Evolutionary conservation across 2,329 filamentous ascomycete species (phyloP).

Genomic region (Aurifilum marmelostoma): DNA sequence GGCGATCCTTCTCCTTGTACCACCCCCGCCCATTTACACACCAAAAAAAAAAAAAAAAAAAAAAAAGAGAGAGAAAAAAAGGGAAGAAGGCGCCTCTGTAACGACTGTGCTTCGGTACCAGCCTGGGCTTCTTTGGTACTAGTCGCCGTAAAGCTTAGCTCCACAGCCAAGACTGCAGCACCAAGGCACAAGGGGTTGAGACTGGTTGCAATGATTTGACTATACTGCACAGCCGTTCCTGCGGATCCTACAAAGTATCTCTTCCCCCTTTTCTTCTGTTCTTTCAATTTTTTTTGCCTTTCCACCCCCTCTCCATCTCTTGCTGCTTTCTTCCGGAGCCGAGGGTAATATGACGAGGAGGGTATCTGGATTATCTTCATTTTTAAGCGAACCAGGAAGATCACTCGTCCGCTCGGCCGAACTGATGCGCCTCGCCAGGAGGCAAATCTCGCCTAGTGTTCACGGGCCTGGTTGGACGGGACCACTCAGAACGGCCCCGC

Average conservation of each 20-base stretch:
- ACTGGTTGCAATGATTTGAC: not conserved
- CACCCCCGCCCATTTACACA: too few species aligned
- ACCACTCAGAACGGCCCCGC: not conserved
- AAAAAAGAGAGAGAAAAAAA: not conserved
- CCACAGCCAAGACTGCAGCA: constrained; percentile 13
- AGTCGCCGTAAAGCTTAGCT: constrained; percentile 26
- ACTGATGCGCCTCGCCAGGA: not conserved
- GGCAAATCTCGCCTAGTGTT: not conserved
- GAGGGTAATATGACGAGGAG: not conserved
- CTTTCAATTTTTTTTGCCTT: not conserved
- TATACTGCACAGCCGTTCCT: not conserved
- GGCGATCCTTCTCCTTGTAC: not conserved
- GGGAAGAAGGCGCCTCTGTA: too few species aligned
- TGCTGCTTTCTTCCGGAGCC: not conserved
- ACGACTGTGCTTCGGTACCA: not conserved
- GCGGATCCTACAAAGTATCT: constrained; percentile 3
- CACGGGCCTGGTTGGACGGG: not conserved
- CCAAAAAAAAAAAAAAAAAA: too few species aligned
- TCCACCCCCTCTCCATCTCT: not conserved
- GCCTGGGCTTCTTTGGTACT: not conserved
- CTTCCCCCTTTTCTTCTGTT: not conserved
- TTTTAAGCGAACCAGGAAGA: not conserved
- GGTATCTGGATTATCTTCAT: not conserved
- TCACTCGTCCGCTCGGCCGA: not conserved
- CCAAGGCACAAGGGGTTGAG: constrained; percentile 6